These are phyloP conservation scores for Chiua sp. DNA, from an alignment of 1,284 basidiomycete species.

Conservation along the genomic window DNA sequence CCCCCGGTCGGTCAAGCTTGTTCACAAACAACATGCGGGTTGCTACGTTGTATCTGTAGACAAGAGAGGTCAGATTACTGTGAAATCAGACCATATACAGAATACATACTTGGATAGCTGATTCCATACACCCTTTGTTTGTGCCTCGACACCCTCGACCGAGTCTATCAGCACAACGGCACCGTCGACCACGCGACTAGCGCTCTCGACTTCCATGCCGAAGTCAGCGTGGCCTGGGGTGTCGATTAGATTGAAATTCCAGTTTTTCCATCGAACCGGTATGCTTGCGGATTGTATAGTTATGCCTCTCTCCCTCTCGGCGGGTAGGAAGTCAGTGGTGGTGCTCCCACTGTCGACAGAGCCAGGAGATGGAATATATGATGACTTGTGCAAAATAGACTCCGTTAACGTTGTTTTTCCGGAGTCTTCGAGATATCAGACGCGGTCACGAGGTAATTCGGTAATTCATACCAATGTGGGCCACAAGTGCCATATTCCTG, in stretches of 20 bases:
- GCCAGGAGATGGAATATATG: conserved; percentile 75
- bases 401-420: conserved; percentile 93
- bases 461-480: conserved; percentile 77
- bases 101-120: conserved; percentile 78
- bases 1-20: conserved; percentile 87
- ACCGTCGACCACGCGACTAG: conserved; percentile 89
- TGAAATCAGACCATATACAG: background rate
- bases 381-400: conserved; percentile 80
- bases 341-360: conserved; percentile 91
- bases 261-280: conserved; percentile 86
- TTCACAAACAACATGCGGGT: conserved; percentile 86
- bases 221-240: conserved; percentile 95
- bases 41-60: conserved; percentile 73
- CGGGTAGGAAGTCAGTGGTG: conserved; percentile 89
- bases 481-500: conserved; percentile 83
- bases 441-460: background rate
- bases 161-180: conserved; percentile 89
- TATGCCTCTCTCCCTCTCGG: conserved; percentile 88
- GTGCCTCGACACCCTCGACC: conserved; percentile 90
- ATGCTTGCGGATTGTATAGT: conserved; percentile 94
- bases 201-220: conserved; percentile 94
- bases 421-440: conserved; percentile 63
- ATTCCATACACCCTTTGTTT: conserved; percentile 88
- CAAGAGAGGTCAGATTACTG: background rate
- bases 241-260: conserved; percentile 88